Conservation (phyloP, 1,139 yeast genomes). For the Zygoascus sp. region DNA sequence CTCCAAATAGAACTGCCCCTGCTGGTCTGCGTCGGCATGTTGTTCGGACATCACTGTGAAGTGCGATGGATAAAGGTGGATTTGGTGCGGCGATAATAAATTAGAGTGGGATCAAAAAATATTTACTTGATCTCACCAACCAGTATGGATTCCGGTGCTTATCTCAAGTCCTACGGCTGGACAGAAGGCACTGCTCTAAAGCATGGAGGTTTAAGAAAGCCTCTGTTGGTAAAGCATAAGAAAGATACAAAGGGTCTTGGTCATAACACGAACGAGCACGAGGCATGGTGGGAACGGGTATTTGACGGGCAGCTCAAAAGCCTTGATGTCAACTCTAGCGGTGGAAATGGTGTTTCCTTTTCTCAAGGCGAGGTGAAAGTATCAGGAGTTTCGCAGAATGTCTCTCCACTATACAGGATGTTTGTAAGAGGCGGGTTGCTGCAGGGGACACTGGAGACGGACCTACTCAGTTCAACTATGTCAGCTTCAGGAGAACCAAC, state of each 20-base stretch:
- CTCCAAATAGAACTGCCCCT: neutral
- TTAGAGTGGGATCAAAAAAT: neutral
- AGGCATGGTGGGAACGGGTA: conserved; percentile 95
- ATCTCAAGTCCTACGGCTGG: conserved; percentile 84
- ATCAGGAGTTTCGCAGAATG: conserved; percentile 35
- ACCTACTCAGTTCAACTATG: conserved; percentile 26
- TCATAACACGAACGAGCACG: conserved; percentile 62
- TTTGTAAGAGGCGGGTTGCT: conserved; percentile 85
- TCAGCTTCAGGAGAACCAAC: conserved; percentile 19
- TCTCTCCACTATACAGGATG: conserved; percentile 48
- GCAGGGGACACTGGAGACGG: conserved; percentile 57
- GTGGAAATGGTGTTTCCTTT: conserved; percentile 36
- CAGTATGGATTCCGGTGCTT: conserved; percentile 68
- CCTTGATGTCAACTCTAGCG: conserved; percentile 52
- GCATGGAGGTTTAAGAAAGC: conserved; percentile 76
- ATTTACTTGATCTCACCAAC: neutral
- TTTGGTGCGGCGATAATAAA: neutral
- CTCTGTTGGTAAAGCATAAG: conserved; percentile 85
- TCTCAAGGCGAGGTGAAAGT: conserved; percentile 33
- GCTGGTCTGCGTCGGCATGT: neutral
- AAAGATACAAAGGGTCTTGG: conserved; percentile 89
- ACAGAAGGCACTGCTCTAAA: conserved; percentile 79
- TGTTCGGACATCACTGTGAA: neutral
- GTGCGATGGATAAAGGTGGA: neutral
- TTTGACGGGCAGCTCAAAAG: conserved; percentile 89